phyloP scores from a whole-genome alignment of 352 stramenopile species.

The Pythium monospermum region DNA sequence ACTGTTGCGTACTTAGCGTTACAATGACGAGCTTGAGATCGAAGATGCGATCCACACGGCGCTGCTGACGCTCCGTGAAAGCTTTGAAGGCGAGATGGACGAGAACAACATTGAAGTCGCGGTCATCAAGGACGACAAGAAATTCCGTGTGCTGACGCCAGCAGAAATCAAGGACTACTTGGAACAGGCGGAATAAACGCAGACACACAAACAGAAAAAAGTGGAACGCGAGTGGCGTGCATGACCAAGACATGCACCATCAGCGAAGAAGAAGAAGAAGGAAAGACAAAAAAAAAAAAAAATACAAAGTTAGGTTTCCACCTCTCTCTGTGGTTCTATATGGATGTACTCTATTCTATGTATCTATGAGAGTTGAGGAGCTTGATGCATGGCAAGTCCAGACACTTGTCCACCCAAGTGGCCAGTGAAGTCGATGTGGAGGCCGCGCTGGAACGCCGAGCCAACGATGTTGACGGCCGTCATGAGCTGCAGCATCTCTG shows the following conservation, averaged over 20 bases:
- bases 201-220: too few relatives aligned
- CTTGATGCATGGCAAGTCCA: slow-evolving; percentile 47
- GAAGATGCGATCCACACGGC: slow-evolving; percentile 99
- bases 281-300: not conserved
- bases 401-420: slow-evolving; percentile 65
- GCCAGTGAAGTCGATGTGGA: slow-evolving; percentile 65
- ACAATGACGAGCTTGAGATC: slow-evolving; percentile 97
- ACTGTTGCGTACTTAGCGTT: slow-evolving; percentile 44
- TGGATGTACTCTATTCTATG: too few relatives aligned
- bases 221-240: too few relatives aligned
- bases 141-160: slow-evolving; percentile 96
- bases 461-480: slow-evolving; percentile 60
- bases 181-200: slow-evolving; percentile 96
- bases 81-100: slow-evolving; percentile 98
- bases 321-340: too few relatives aligned
- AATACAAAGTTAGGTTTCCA: too few relatives aligned
- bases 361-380: slow-evolving; percentile 20
- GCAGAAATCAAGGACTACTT: slow-evolving; percentile 99
- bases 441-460: slow-evolving; percentile 37
- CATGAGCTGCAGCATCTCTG: slow-evolving; percentile 51
- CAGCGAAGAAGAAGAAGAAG: not conserved
- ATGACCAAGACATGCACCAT: not conserved
- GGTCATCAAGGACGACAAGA: slow-evolving; percentile 95
- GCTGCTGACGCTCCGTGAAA: slow-evolving; percentile 98
- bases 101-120: slow-evolving; percentile 98